phyloP scores from a whole-genome alignment of 1,139 yeast species.

The Protomyces macrosporus region DNA sequence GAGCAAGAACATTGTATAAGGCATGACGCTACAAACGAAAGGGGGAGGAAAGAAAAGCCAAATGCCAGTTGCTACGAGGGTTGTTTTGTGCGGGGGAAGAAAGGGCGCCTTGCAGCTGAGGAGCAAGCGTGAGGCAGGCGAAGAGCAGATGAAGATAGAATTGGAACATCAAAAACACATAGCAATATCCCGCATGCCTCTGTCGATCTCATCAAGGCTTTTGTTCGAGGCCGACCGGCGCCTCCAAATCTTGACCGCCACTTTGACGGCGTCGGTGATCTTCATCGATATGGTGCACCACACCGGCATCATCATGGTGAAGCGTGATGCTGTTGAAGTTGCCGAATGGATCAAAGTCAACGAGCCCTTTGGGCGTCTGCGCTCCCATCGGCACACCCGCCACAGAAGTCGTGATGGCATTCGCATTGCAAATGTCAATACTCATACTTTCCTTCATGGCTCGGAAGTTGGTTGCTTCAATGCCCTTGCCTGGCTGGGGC shows the following conservation, averaged over 20 bases:
- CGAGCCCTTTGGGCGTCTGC: slow-evolving; percentile 33
- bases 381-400: slow-evolving; percentile 43
- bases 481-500: slow-evolving; percentile 66
- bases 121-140: too few species aligned
- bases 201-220: too few species aligned
- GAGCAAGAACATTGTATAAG: too few species aligned
- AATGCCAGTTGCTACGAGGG: too few species aligned
- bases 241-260: slow-evolving; percentile 9
- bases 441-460: slow-evolving; percentile 38
- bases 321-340: slow-evolving; percentile 84
- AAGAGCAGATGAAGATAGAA: too few species aligned
- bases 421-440: slow-evolving; percentile 36
- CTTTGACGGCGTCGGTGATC: slow-evolving; percentile 19
- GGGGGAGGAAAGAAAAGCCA: too few species aligned
- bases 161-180: too few species aligned
- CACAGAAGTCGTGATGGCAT: slow-evolving; percentile 30
- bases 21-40: too few species aligned
- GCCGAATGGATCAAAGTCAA: slow-evolving; percentile 68
- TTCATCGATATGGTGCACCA: slow-evolving; percentile 16
- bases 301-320: slow-evolving; percentile 48
- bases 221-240: not conserved
- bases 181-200: too few species aligned
- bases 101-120: too few species aligned
- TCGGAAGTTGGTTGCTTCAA: slow-evolving; percentile 40
- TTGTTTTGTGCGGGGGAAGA: too few species aligned